Percentiles rank a stretch among this genome's conserved stretches.
phyloP scores from a whole-genome alignment of 1,139 yeast genomes.

The Kazachstania sp. region DNA sequence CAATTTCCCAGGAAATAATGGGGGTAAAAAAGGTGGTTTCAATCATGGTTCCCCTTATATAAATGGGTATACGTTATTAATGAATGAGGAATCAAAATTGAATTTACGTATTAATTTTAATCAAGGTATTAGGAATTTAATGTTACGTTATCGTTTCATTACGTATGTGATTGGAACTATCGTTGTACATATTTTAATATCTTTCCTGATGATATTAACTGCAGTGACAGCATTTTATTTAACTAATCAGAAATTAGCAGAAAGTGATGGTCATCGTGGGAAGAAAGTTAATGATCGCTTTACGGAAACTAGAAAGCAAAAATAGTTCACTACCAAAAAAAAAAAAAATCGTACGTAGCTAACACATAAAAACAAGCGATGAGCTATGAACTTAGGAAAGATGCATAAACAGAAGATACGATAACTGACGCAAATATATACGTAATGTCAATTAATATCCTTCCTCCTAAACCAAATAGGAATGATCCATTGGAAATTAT shows the following conservation, averaged over 20 bases:
- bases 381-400: too few species aligned
- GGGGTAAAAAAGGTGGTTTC: neutral
- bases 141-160: conserved; percentile 21
- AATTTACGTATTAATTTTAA: conserved; percentile 20
- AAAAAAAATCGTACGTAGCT: neutral
- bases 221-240: conserved; percentile 11
- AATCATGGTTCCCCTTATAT: conserved; percentile 7
- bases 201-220: conserved; percentile 15
- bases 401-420: too few species aligned
- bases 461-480: conserved; percentile 3
- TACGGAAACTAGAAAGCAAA: neutral
- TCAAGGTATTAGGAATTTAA: conserved; percentile 25
- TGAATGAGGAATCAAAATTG: conserved; percentile 14
- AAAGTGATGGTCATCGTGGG: neutral
- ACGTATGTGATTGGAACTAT: conserved; percentile 23
- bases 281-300: neutral
- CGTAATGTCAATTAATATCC: neutral
- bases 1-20: conserved; percentile 2
- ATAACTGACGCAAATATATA: neutral
- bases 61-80: neutral
- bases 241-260: neutral
- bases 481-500: conserved; percentile 29
- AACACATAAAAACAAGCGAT: neutral
- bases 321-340: neutral
- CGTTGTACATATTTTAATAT: conserved; percentile 15